Conservation (phyloP, 2,329 filamentous ascomycete species). For the Ceratocystis harringtonii region DNA sequence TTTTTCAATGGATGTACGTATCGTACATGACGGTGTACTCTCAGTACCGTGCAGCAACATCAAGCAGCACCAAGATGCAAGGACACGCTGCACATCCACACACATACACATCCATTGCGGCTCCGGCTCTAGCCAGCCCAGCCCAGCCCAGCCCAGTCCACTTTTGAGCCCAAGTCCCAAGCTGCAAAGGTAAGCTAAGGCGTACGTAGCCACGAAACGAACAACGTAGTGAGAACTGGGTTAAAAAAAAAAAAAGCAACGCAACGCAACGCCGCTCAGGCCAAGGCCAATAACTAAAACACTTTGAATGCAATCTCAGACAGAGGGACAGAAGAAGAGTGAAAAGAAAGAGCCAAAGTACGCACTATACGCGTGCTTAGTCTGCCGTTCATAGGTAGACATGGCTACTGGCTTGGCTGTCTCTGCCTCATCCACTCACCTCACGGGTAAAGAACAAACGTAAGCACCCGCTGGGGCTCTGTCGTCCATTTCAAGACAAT, state of each 20-base stretch:
- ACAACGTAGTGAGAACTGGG: not conserved
- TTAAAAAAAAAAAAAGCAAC: not conserved
- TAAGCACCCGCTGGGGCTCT: too few species aligned
- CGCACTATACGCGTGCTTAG: too few species aligned
- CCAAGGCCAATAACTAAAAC: not conserved
- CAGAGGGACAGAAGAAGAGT: not conserved
- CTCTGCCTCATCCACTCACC: too few species aligned
- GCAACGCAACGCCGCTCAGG: not conserved
- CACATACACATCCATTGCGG: not conserved
- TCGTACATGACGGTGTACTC: not conserved
- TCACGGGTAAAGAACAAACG: too few species aligned
- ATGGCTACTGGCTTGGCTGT: too few species aligned
- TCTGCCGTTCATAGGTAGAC: too few species aligned
- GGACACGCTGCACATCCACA: not conserved
- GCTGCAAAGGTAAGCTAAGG: too few species aligned
- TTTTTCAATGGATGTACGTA: not conserved
- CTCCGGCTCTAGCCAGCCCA: not conserved
- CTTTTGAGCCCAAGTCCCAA: too few species aligned
- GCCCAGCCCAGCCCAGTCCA: not conserved
- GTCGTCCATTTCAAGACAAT: too few species aligned
- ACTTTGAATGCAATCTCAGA: too few species aligned
- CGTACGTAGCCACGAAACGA: not conserved
- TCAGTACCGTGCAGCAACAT: not conserved
- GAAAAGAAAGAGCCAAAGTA: not conserved
- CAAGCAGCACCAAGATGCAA: not conserved